A percentile compares a stretch with the other conserved stretches of the same genome.
Conservation (phyloP, 176 grass and related monocot genomes). For the Hordeum marinum region DNA sequence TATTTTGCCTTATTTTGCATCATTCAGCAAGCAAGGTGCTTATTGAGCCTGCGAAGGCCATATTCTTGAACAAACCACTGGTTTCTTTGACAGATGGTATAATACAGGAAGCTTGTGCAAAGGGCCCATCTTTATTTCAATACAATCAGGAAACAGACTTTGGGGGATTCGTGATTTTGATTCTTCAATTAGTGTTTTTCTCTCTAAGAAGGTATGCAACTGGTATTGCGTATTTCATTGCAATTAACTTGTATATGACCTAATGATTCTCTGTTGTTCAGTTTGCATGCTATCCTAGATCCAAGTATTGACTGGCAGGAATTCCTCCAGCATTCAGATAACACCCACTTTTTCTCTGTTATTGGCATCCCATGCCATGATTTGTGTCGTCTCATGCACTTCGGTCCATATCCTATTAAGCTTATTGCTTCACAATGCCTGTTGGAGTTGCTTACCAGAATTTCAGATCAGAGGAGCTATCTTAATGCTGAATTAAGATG, state of each 20-base stretch:
- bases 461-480: slow-evolving; percentile 53
- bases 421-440: slow-evolving; percentile 86
- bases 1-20: slow-evolving; percentile 71
- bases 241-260: slow-evolving; percentile 9
- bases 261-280: slow-evolving; percentile 36
- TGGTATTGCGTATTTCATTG: slow-evolving; percentile 24
- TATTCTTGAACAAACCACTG: slow-evolving; percentile 59
- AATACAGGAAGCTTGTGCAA: slow-evolving; percentile 62
- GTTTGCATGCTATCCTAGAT: slow-evolving; percentile 59
- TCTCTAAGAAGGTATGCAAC: slow-evolving; percentile 67
- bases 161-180: slow-evolving; percentile 62
- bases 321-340: slow-evolving; percentile 60
- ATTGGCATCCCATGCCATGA: slow-evolving; percentile 76
- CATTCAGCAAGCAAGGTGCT: slow-evolving; percentile 61
- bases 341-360: slow-evolving; percentile 47
- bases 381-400: slow-evolving; percentile 76
- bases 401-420: slow-evolving; percentile 65
- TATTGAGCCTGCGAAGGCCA: slow-evolving; percentile 68
- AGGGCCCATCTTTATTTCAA: slow-evolving; percentile 74
- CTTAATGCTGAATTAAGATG: slow-evolving; percentile 55
- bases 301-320: slow-evolving; percentile 73
- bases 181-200: slow-evolving; percentile 68
- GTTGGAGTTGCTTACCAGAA: slow-evolving; percentile 62
- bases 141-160: slow-evolving; percentile 65
- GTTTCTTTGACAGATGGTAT: slow-evolving; percentile 54